These are phyloP conservation scores for Amniculicola lignicola DNA, from an alignment of 495 filamentous ascomycete species.

Conservation along the genomic window DNA sequence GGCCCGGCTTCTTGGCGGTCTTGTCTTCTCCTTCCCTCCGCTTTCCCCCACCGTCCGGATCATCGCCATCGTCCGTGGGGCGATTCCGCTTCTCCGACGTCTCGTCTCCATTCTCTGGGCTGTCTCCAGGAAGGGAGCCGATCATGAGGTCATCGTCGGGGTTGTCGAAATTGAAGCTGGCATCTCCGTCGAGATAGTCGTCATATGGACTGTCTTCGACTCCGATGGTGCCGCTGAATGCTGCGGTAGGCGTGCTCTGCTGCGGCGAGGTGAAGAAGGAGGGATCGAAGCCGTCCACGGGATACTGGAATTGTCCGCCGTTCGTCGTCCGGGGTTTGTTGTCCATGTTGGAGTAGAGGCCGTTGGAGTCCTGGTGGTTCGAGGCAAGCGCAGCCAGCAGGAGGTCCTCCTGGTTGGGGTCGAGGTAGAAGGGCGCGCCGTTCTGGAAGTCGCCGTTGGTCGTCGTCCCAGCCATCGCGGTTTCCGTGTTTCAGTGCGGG, in stretches of 20 bases:
- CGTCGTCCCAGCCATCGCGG: slow-evolving; percentile 33
- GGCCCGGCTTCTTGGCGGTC: slow-evolving; percentile 85
- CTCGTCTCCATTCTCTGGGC: slow-evolving; percentile 53
- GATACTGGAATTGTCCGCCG: slow-evolving; percentile 25
- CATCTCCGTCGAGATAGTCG: slow-evolving; percentile 71
- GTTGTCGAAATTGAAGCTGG: slow-evolving; percentile 58
- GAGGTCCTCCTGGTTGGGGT: slow-evolving; percentile 82
- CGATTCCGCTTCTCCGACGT: slow-evolving; percentile 80
- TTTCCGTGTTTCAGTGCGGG: slow-evolving; percentile 23
- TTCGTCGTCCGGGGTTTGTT: slow-evolving; percentile 2
- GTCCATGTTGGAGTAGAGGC: slow-evolving; percentile 10
- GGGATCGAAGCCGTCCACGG: slow-evolving; percentile 22
- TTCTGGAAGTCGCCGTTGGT: slow-evolving; percentile 31
- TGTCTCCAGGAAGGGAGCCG: slow-evolving; percentile 64
- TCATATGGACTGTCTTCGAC: slow-evolving; percentile 77
- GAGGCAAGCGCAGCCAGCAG: slow-evolving; percentile 84
- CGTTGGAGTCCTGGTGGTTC: slow-evolving; percentile 50
- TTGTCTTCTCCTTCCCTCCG: slow-evolving; percentile 74
- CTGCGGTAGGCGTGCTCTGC: slow-evolving; percentile 45
- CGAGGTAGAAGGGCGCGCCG: slow-evolving; percentile 56
- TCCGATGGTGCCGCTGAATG: slow-evolving; percentile 47
- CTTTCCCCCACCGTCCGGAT: slow-evolving; percentile 63
- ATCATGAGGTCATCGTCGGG: slow-evolving; percentile 61
- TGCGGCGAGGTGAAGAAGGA: slow-evolving; percentile 45
- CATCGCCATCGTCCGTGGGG: slow-evolving; percentile 59